Base-by-base conservation (phyloP, 805 yeast species). In the Yamadazyma philogaea region DNA sequence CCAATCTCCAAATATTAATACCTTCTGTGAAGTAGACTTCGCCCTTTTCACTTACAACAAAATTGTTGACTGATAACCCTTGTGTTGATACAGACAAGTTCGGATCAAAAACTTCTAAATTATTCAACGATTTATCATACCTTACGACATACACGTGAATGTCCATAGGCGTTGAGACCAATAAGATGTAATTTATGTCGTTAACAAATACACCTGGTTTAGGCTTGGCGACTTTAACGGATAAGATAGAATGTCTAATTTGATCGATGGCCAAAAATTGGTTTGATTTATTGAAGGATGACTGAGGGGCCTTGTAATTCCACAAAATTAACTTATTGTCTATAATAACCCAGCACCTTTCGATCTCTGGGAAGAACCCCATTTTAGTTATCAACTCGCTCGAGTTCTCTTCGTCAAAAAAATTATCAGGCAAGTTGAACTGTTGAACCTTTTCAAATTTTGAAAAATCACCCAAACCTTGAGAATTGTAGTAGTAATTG, bases 11-110 rank as follows among this genome's bases (percentile, higher is more conserved):
- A 33, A 93, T 72, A 52, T 90, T 81, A 28, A 72, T 65, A 1
- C 89, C 91, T 50, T 86, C 88, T 7, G 86, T 74, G 60, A 95
- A 87, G 58, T 87, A 87, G 4, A 93, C 78, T 43, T 91, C 89
- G 0, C 93, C 81, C 34, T 67, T 63, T 16, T 79, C 78, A 53
- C 78, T 77, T 2, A 77, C 69, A 0, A 75, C 69, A 40, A 91
- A 77, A 33, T 78, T 74, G 54, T 78, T 78, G 12, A 84, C 87
- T 34, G 81, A 78, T 24, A 89, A 64, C 0, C 97, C 96, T 54
- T 82, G 87, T 0, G 83, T 74, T 4, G 95, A 78, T 7, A 89
- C 88, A 0, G 82, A 70, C 77, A 93, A 75, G 34, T 86, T 88
- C 0, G 98, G 87, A 55, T 87, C 88, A 60, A 79, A 87, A 12